A percentile compares a stretch with the other conserved stretches of the same genome.
Conservation (phyloP, 331 rosid species). For the Rhamnella rubrinervis region DNA sequence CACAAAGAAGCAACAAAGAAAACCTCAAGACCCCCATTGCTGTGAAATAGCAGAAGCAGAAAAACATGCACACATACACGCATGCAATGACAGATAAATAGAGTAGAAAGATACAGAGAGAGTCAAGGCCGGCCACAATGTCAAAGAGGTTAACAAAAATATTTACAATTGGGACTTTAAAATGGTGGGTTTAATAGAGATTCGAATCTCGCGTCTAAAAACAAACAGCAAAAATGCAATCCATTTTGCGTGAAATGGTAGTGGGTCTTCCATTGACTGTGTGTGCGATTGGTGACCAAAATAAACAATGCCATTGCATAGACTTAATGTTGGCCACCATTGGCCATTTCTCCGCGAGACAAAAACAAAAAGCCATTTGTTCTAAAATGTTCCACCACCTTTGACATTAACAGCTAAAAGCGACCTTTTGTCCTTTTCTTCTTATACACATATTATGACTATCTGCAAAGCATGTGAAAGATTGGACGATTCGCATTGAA, state of each 20-base stretch:
- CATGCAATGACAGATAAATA: not conserved
- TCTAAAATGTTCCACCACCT: not conserved
- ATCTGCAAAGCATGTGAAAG: too few species aligned
- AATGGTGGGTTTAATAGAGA: conserved; percentile 4
- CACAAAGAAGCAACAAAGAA: conserved; percentile 21
- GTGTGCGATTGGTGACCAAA: conserved; percentile 9
- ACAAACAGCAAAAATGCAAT: conserved; percentile 17
- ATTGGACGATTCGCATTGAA: too few species aligned
- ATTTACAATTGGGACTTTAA: not conserved
- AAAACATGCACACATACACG: not conserved
- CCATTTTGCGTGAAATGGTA: not conserved
- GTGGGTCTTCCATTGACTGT: conserved; percentile 7
- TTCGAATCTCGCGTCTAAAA: not conserved
- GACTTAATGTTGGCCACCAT: not conserved
- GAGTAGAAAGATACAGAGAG: not conserved
- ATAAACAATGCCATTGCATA: not conserved
- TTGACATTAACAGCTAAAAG: conserved; percentile 1
- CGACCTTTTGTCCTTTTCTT: conserved; percentile 8
- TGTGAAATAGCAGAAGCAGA: not conserved
- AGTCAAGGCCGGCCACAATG: conserved; percentile 25
- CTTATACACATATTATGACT: too few species aligned
- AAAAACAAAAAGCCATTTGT: conserved; percentile 6
- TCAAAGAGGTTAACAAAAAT: not conserved
- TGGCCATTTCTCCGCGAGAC: conserved; percentile 1
- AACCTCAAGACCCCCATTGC: conserved; percentile 28